Evolutionary conservation across 2,329 filamentous ascomycete genomes (phyloP).

Genomic region (Cercospora berteroae): DNA sequence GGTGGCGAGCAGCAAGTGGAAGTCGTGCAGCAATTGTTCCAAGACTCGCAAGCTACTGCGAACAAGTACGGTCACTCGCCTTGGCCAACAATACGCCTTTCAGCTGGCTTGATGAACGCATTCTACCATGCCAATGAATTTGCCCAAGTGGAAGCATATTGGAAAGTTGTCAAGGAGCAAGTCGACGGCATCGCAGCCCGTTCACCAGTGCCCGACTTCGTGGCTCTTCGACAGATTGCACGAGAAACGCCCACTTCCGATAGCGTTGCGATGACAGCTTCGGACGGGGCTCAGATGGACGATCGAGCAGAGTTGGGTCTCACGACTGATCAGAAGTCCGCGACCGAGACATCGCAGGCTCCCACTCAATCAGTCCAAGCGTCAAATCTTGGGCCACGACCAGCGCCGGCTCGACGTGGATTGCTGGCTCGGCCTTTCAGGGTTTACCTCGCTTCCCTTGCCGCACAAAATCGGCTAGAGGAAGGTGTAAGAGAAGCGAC

Average conservation of each 20-base stretch:
- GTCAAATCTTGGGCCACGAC: slow-evolving; percentile 13
- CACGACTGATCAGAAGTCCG: not conserved
- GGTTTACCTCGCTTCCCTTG: slow-evolving; percentile 54
- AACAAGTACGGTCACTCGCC: slow-evolving; percentile 6
- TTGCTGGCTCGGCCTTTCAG: slow-evolving; percentile 51
- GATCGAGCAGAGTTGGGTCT: slow-evolving; percentile 23
- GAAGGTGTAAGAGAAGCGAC: slow-evolving; percentile 48
- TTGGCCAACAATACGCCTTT: slow-evolving; percentile 41
- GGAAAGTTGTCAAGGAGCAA: slow-evolving; percentile 60
- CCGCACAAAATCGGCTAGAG: slow-evolving; percentile 49
- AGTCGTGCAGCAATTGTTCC: slow-evolving; percentile 56
- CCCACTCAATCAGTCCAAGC: not conserved
- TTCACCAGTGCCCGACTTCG: slow-evolving; percentile 24
- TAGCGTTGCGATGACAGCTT: not conserved
- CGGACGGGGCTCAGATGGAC: not conserved
- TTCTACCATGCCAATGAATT: slow-evolving; percentile 59
- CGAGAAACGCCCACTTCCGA: not conserved
- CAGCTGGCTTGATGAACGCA: slow-evolving; percentile 66
- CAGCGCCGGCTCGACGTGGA: slow-evolving; percentile 18
- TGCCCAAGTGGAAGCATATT: slow-evolving; percentile 62
- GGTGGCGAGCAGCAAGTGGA: slow-evolving; percentile 28
- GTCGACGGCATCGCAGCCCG: slow-evolving; percentile 42
- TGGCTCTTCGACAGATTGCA: not conserved
- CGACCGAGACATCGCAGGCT: not conserved
- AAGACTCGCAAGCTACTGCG: slow-evolving; percentile 46